Evolutionary conservation across 257 asterid species (phyloP), one percentile per base, ranked within the genome.

Genomic region (Phtheirospermum japonicum): DNA sequence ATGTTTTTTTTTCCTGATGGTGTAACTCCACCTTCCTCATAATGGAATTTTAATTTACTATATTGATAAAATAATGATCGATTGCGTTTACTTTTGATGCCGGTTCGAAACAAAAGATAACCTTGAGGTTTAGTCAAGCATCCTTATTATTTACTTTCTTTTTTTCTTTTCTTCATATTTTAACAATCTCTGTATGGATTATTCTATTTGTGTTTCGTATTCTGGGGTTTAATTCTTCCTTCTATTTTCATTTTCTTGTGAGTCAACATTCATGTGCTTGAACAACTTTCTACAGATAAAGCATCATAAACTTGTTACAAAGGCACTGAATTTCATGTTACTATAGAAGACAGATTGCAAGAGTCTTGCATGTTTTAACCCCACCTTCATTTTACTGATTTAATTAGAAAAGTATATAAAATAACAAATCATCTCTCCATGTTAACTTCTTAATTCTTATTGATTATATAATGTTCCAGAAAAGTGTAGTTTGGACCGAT

Each of bases 401-500:
- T n/a, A n/a, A n/a, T n/a, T n/a, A n/a, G n/a, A n/a, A n/a, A n/a
- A n/a, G n/a, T n/a, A n/a, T n/a, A n/a, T n/a, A n/a, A n/a, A n/a
- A n/a, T n/a, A n/a, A n/a, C n/a, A n/a, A n/a, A n/a, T n/a, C n/a
- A n/a, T n/a, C n/a, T n/a, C n/a, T n/a, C n/a, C n/a, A n/a, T n/a
- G n/a, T n/a, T n/a, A n/a, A n/a, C n/a, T n/a, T n/a, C n/a, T n/a
- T n/a, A n/a, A n/a, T n/a, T n/a, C n/a, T n/a, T n/a, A n/a, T n/a
- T n/a, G n/a, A n/a, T n/a, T n/a, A n/a, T n/a, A n/a, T 46, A 46
- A 12, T 46, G 53, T 61, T 74, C 5, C 80, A 89, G 96, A 89
- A 86, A 34, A 85, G 75, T 12, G 12, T 59, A 17, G 42, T 18
- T 1, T 89, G 96, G 96, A 82, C 78, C 40, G 95, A 86, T 56